Base-by-base conservation (phyloP, 2,329 filamentous ascomycete species). In the Didymosphaeria variabile region DNA sequence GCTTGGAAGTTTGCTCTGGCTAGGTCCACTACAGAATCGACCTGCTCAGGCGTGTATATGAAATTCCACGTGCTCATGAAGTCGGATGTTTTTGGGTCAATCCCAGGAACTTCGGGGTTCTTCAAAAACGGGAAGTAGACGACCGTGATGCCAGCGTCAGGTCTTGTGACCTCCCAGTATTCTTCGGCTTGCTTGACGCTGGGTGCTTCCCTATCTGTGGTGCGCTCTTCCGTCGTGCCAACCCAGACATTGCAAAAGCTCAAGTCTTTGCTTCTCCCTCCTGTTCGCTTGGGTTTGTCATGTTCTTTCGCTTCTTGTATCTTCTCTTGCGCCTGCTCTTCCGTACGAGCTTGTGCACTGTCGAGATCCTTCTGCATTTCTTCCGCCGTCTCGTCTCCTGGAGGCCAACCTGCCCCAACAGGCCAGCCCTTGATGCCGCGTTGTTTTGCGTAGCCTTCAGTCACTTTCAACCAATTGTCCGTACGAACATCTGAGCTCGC, bases 1-100 rank as follows among this genome's bases (percentile, higher is more conserved):
- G 97, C 92, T 6, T 87, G 84, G 68, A 93, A 99, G 78, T 99
- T 99, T 12, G 92, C 92, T 58, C 88, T 85, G 1, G 95, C 94
- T 31, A 99, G 85, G 5, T 86, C 84, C 2, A 97, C 90, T 0
- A 97, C 93, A 29, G 87, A 87, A 69, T 98, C 94, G 55, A 99
- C 89, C 77, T 99, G 90, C 59, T 95, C 90, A 0, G 93, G 90
- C 1, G 91, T 96, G 77, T 98, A 99, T 32, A 97, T 89, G 75
- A 98, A 98, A 75, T 99, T 99, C 95, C 95, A 99, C 0, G 95
- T 99, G 68, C 89, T 92, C 82, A 98, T 88, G 79, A 93, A 98
- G 62, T 97, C 93, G 56, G 88, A 91, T 2, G 86, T 87, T 26
- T 89, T 88, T 0, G 95, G 95, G 67, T 97, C 91, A n/a, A 98